phyloP scores from a whole-genome alignment of 2,329 filamentous ascomycete genomes.

The Metarhizium anisopliae region DNA sequence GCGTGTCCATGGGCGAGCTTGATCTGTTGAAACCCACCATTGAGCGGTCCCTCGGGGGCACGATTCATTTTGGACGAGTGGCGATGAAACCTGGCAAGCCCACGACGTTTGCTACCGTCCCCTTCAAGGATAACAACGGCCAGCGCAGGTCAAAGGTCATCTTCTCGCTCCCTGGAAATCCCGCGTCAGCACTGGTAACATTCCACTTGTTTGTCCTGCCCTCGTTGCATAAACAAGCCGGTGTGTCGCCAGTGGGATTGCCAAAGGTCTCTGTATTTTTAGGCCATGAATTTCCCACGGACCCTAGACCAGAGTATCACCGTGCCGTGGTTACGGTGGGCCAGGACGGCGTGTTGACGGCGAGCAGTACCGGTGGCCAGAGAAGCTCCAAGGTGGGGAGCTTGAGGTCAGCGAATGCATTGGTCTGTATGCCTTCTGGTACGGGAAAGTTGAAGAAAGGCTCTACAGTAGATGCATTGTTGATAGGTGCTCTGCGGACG shows the following conservation, averaged over 20 bases:
- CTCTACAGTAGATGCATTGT: constrained; percentile 61
- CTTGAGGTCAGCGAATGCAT: constrained; percentile 76
- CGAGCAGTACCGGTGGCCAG: constrained; percentile 80
- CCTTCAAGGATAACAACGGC: constrained; percentile 51
- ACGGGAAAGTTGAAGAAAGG: constrained; percentile 60
- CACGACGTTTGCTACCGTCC: constrained; percentile 89
- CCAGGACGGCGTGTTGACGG: constrained; percentile 59
- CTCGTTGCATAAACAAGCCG: constrained; percentile 67
- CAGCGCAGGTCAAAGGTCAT: constrained; percentile 58
- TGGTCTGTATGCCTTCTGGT: constrained; percentile 65
- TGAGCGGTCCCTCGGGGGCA: constrained; percentile 79
- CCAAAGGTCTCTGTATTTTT: constrained; percentile 63
- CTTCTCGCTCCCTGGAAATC: constrained; percentile 90
- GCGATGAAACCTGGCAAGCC: constrained; percentile 98
- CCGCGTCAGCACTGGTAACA: constrained; percentile 84
- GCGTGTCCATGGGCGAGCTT: constrained; percentile 95
- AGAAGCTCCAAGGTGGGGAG: constrained; percentile 85
- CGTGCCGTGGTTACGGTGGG: constrained; percentile 64
- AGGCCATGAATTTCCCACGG: constrained; percentile 63
- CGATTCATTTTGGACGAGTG: constrained; percentile 92
- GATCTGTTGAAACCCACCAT: constrained; percentile 95
- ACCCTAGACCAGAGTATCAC: constrained; percentile 83
- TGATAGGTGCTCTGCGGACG: constrained; percentile 53
- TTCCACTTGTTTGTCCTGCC: constrained; percentile 93
- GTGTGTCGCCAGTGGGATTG: constrained; percentile 58